A percentile compares a stretch with the other conserved stretches of the same genome.
These are phyloP conservation scores for Colletotrichum acutatum DNA, from an alignment of 2,329 filamentous ascomycete genomes.

Conservation along the genomic window DNA sequence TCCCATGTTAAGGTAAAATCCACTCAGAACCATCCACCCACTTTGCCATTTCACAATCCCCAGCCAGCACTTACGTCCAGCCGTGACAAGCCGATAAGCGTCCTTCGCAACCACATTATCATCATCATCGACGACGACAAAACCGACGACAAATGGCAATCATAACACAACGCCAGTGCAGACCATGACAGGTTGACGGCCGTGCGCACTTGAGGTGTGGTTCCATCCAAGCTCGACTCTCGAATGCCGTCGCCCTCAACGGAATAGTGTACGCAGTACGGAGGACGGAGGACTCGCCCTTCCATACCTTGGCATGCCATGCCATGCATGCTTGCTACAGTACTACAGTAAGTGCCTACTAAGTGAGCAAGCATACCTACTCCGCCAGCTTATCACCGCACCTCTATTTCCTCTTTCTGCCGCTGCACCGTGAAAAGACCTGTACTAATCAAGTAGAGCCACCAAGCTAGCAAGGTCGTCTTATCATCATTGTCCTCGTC, in stretches of 20 bases:
- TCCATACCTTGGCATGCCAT: not conserved
- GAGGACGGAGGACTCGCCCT: too few relatives aligned
- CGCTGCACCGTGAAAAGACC: not conserved
- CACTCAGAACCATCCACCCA: not conserved
- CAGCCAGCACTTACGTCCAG: not conserved
- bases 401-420: slow-evolving; percentile 11
- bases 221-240: slow-evolving; percentile 2
- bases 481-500: not conserved
- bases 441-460: not conserved
- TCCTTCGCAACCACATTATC: not conserved
- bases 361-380: not conserved
- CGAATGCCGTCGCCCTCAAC: not conserved
- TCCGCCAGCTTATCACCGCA: slow-evolving; percentile 21
- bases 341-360: too few relatives aligned
- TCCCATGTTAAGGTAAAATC: not conserved
- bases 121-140: not conserved
- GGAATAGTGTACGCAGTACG: too few relatives aligned
- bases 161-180: not conserved
- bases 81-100: not conserved
- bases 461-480: slow-evolving; percentile 1
- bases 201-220: slow-evolving; percentile 16
- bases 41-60: not conserved
- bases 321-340: not conserved
- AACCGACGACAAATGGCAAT: not conserved
- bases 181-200: slow-evolving; percentile 10